phyloP scores from a whole-genome alignment of 1,139 yeast genomes.

The Pichia inconspicua region DNA sequence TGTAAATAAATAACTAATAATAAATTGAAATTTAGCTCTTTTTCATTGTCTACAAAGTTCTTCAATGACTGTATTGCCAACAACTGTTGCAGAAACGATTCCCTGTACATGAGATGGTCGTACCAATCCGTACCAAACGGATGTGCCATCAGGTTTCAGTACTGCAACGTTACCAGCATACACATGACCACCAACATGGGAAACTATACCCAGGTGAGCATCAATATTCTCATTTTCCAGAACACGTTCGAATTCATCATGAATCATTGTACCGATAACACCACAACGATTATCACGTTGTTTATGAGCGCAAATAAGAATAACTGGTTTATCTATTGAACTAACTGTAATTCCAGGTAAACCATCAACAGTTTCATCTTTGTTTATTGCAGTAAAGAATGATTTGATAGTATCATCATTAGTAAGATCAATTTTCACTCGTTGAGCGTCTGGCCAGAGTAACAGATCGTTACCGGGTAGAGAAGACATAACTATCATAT shows the following conservation, averaged over 20 bases:
- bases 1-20: not conserved
- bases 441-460: conserved; percentile 13
- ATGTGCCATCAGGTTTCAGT: conserved; percentile 36
- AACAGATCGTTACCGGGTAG: conserved; percentile 5
- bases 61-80: conserved; percentile 40
- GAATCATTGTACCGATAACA: conserved; percentile 47
- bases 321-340: conserved; percentile 20
- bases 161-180: conserved; percentile 70
- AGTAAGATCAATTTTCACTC: not conserved
- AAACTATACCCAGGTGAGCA: conserved; percentile 42
- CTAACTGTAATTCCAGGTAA: conserved; percentile 11
- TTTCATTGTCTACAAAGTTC: conserved; percentile 45
- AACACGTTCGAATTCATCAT: conserved; percentile 42
- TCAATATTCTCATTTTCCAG: conserved; percentile 29
- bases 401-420: not conserved
- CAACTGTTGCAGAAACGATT: conserved; percentile 46
- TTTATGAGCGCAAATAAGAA: conserved; percentile 61
- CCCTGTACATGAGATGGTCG: conserved; percentile 61
- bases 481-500: conserved; percentile 10
- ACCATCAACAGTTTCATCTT: conserved; percentile 5
- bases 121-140: conserved; percentile 68
- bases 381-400: conserved; percentile 3
- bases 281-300: conserved; percentile 65
- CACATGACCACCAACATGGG: conserved; percentile 74
- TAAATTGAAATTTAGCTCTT: too few relatives aligned